Base-by-base conservation (phyloP, 2,329 filamentous ascomycete genomes). In the Paraphoma sp. region DNA sequence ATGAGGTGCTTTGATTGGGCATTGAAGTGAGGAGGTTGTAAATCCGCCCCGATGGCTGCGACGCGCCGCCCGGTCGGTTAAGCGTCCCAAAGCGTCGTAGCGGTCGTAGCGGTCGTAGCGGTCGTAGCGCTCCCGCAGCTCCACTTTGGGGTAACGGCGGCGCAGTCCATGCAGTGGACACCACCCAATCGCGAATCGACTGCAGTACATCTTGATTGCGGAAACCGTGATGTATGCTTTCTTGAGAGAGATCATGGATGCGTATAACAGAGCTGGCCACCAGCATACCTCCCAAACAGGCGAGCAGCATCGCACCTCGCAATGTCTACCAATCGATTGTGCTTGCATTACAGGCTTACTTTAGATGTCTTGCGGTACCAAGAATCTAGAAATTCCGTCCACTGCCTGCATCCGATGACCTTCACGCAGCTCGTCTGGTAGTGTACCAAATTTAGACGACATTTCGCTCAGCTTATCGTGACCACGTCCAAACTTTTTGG, bases 1-100 rank as follows among this genome's bases (percentile, higher is more conserved):
- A 49, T 52, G 51, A 50, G 48, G 29, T 49, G 48, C 48, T 63
- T 58, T 75, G 60, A 76, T 76, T 76, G 73, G 72, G 62, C 59
- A 60, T 62, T 55, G 59, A 31, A 54, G 49, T 62, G 64, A 65
- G 63, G 69, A 68, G 51, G 56, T 61, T 58, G 59, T 59, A 53
- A 63, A 56, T 60, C 56, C 56, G 56, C 41, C 48, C 56, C 54
- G 59, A 62, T 60, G 54, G 58, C 55, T 64, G 57, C 59, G 59
- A 53, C 53, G 54, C 60, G 54, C 53, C 45, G 9, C 53, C 56
- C 59, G 61, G 47, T 59, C 55, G 62, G 54, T 62, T 57, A 53
- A 45, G 31, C 28, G 44, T 54, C 62, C 56, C 43, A 54, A 56
- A 38, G 18, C 30, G 56, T 60, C 59, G 47, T 67, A 67, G 63